Evolutionary conservation across 148 eudicot genomes (phyloP).

Genomic region (Silene uniflora): DNA sequence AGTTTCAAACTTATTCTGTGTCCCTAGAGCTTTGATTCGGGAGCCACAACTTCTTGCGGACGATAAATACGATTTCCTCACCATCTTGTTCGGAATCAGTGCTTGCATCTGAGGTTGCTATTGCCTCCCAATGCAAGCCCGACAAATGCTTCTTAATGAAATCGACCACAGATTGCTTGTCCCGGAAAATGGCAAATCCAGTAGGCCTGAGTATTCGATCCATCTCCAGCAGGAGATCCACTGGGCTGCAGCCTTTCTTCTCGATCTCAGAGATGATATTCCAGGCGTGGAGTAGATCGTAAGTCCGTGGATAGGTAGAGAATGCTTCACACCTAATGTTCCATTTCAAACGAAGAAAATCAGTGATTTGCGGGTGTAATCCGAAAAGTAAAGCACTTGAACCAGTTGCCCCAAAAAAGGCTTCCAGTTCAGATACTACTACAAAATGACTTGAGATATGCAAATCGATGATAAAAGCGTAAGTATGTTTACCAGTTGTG

Average conservation of each 20-base stretch:
- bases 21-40: constrained; percentile 60
- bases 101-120: constrained; percentile 50
- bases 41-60: constrained; percentile 87
- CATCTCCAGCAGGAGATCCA: constrained; percentile 87
- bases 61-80: constrained; percentile 61
- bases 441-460: not conserved
- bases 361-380: not conserved
- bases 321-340: constrained; percentile 83
- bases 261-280: constrained; percentile 75
- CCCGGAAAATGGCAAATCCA: constrained; percentile 74
- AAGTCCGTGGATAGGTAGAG: constrained; percentile 97
- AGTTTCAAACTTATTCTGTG: constrained; percentile 37
- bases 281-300: constrained; percentile 98
- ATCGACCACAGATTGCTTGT: constrained; percentile 65
- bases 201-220: constrained; percentile 92
- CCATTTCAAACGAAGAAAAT: not conserved
- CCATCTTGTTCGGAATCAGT: constrained; percentile 59
- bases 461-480: not conserved
- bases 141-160: constrained; percentile 66
- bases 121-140: constrained; percentile 91
- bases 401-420: not conserved
- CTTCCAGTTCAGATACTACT: not conserved
- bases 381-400: no score
- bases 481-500: constrained; percentile 69
- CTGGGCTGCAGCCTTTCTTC: constrained; percentile 86